Percentiles rank a stretch among this genome's conserved stretches.
phyloP scores from a whole-genome alignment of 176 grass and related monocot species.

The Aegilops tauschii region DNA sequence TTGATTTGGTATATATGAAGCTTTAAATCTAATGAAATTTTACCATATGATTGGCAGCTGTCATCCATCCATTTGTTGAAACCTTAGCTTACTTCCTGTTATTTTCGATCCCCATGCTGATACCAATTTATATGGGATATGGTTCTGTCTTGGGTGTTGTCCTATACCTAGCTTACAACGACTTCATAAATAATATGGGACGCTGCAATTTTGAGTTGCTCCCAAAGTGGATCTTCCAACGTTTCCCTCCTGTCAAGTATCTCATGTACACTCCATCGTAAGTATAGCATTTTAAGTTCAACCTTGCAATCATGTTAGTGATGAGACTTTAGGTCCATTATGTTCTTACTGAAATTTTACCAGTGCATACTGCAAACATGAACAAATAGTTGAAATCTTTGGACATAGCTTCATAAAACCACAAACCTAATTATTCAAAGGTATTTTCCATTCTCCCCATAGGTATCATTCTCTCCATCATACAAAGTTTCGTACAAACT shows the following conservation, averaged over 20 bases:
- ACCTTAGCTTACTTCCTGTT: constrained; percentile 58
- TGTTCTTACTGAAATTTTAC: neutral
- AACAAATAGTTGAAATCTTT: neutral
- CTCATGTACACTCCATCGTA: constrained; percentile 95
- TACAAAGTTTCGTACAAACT: constrained; percentile 62
- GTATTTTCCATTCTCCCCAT: neutral
- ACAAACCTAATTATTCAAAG: neutral
- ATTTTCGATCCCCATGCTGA: constrained; percentile 60
- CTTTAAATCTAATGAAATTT: constrained; percentile 20
- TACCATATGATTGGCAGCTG: constrained; percentile 41
- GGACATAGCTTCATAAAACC: neutral
- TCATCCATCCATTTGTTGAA: constrained; percentile 85
- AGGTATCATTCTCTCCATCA: constrained; percentile 74
- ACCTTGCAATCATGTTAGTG: constrained; percentile 9
- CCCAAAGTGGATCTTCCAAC: constrained; percentile 62
- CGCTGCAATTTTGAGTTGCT: constrained; percentile 92
- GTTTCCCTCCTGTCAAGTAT: constrained; percentile 83
- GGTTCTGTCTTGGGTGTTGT: constrained; percentile 10
- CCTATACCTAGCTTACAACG: constrained; percentile 54
- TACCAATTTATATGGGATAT: constrained; percentile 29
- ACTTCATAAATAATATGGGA: constrained; percentile 96
- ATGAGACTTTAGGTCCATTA: neutral
- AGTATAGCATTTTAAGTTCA: constrained; percentile 38
- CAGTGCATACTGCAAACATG: neutral
- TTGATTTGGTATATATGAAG: neutral